Evolutionary conservation across 2,329 filamentous ascomycete genomes (phyloP), one percentile per base, ranked within the genome.

Genomic region (Neofusicoccum umdonicola): DNA sequence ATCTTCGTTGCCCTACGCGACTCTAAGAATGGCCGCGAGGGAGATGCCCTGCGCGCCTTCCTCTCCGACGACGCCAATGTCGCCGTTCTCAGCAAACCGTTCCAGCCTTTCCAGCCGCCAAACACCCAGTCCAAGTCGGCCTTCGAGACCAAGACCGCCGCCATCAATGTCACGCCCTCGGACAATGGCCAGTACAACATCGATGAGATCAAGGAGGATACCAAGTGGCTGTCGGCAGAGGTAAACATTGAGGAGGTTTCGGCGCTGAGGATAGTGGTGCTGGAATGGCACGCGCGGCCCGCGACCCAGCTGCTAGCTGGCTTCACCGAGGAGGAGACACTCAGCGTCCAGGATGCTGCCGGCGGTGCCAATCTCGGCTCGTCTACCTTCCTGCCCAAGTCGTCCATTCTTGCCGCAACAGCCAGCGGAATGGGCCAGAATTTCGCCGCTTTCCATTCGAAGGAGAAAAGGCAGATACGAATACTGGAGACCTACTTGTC

Each of bases 281-380:
- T 95, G 51, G 95, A 98, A 82, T 91, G 90, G 83, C 94, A 98
- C 78, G 86, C 85, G 68, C 87, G 92, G 41, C 82, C 92, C n/a
- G 83, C 87, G n/a, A 83, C 84, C 51, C 88, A 93, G 70, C 84
- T 97, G 1, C 82, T 88, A 47, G 85, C 85, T 13, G 87, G 88
- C 1, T 86, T 94, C 64, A 92, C 91, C 0, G 88, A 89, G 52
- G 91, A 95, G 70, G 92, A 96, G 80, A 82, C 88, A 15, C 84
- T 88, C 64, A 93, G 91, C 71, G 79, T 96, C 51, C 88, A 90
- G 71, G 90, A 90, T 71, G 90, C 90, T 15, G 86, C 89, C 12
- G 90, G 89, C 19, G 82, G 87, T 34, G 85, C 85, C 65, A 88
- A 87, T 74, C 84, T 73, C 80, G 87, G 68, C 80, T 84, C 72